Percentiles rank a stretch among this genome's conserved stretches.
Evolutionary conservation across 129 eudicot genomes (phyloP).

Genomic region (Flaveria bidentis): DNA sequence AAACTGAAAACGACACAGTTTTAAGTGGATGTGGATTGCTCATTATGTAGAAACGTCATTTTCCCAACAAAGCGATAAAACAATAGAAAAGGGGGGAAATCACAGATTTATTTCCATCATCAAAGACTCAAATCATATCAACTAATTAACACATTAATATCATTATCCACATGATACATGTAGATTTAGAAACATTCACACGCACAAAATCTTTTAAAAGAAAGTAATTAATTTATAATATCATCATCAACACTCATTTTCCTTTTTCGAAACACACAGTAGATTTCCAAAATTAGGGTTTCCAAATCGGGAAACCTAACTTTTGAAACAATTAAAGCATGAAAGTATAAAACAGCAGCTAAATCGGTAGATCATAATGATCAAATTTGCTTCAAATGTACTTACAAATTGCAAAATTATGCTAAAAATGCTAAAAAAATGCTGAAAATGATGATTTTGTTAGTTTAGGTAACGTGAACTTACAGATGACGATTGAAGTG

Average conservation of each 20-base stretch:
- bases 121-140: background rate
- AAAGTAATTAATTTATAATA: background rate
- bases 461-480: background rate
- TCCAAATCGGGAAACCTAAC: constrained; percentile 5
- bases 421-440: background rate
- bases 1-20: background rate
- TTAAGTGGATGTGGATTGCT: background rate
- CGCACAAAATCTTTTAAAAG: background rate
- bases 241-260: background rate
- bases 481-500: background rate
- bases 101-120: background rate
- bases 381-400: background rate
- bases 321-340: background rate
- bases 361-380: background rate
- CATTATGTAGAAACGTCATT: background rate
- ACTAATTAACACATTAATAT: background rate
- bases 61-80: background rate
- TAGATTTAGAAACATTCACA: background rate
- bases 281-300: constrained; percentile 5
- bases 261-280: too few relatives aligned
- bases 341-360: background rate
- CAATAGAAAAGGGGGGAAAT: background rate
- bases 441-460: too few relatives aligned
- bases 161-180: background rate
- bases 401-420: background rate